Base-by-base conservation (phyloP, 768 basidiomycete genomes). In the Amanita subjunquillea region DNA sequence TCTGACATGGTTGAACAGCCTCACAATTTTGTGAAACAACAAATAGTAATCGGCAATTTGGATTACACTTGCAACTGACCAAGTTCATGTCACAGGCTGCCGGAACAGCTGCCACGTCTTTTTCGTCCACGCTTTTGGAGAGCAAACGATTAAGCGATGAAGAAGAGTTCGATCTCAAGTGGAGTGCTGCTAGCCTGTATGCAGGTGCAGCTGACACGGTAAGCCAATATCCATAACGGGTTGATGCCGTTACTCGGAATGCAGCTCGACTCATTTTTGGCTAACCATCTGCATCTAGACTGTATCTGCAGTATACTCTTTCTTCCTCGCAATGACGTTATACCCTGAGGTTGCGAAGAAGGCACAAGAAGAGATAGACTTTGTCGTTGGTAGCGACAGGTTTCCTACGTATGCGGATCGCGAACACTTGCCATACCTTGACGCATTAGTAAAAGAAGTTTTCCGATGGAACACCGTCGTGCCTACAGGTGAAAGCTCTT, bases 111-210 rank as follows among this genome's bases (percentile, higher is more conserved):
- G 63, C 70, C 20, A 60, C 70, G 13, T 86, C 82, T 6, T 84
- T 82, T 60, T 75, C 78, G 1, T 82, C 82, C 22, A 69, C 72
- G 25, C 62, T 82, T 52, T 71, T 86, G 25, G 74, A 84, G 57
- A 71, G 66, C 22, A 77, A 74, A 59, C 63, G 68, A 8, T 59
- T 80, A 29, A 75, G 65, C 44, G 63, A 66, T 3, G 78, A 83
- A 54, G 80, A 83, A 54, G 82, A 85, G 54, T 66, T 73, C 48
- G 75, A 79, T 55, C 69, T 87, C 54, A 86, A 83, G 62, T 84
- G 83, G 80, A 78, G 82, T 37, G 71, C 78, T 30, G 74, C 74
- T n/a, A 76, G 78, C 40, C 62, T 80, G 13, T 79, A 80, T 62
- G 72, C 75, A 75, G 82, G 78, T 40, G 82, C 79, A 47, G 73